These are phyloP conservation scores for Kappamyces sp. DNA, from an alignment of 192 early-diverging fungal species.

Conservation along the genomic window DNA sequence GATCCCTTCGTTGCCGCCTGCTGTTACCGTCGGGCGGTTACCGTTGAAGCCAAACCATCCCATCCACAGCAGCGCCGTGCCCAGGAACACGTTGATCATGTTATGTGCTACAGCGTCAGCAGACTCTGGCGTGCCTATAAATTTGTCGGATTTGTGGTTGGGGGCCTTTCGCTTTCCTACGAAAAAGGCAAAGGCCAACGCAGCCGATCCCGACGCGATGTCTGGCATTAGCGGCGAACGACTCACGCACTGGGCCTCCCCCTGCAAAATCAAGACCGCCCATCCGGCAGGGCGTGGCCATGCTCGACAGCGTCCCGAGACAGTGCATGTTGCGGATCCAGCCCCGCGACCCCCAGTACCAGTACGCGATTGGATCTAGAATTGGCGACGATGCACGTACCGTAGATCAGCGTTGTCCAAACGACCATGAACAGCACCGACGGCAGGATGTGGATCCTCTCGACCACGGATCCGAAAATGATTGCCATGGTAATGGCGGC, in stretches of 20 bases:
- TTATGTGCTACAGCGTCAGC: constrained; percentile 63
- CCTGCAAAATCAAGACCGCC: constrained; percentile 92
- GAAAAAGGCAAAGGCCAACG: constrained; percentile 81
- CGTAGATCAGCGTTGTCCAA: constrained; percentile 88
- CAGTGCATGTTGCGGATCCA: constrained; percentile 65
- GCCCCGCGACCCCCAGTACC: constrained; percentile 84
- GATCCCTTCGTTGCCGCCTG: constrained; percentile 70
- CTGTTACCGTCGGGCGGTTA: background rate
- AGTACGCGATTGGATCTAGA: constrained; percentile 88
- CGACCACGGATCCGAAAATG: constrained; percentile 84
- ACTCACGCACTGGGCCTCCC: constrained; percentile 77
- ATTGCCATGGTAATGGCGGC: constrained; percentile 87
- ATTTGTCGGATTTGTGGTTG: constrained; percentile 62
- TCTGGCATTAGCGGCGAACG: constrained; percentile 31
- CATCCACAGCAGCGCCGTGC: constrained; percentile 85
- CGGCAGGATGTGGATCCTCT: constrained; percentile 80
- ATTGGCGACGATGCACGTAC: constrained; percentile 47
- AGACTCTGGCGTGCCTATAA: constrained; percentile 13
- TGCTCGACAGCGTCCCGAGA: constrained; percentile 16
- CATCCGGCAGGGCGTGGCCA: constrained; percentile 35
- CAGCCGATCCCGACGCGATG: constrained; percentile 82
- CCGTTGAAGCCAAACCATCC: constrained; percentile 98
- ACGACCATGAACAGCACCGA: constrained; percentile 85
- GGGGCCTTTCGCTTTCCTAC: constrained; percentile 74
- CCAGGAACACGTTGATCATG: constrained; percentile 88